phyloP scores from a whole-genome alignment of 352 stramenopile genomes.

The Lagenidium giganteum region DNA sequence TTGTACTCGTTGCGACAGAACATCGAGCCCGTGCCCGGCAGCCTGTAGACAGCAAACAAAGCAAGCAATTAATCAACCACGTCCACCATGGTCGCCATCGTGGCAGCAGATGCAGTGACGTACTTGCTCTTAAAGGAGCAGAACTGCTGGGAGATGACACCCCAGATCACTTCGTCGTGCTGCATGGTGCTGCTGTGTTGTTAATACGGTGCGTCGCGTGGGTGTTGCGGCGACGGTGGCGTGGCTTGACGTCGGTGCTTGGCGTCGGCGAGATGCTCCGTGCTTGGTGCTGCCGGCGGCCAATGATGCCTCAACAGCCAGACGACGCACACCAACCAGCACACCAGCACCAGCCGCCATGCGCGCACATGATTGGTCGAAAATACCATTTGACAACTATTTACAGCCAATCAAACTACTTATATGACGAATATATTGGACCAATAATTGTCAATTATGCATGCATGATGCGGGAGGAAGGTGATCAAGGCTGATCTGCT shows the following conservation, averaged over 20 bases:
- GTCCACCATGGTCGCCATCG: too few species aligned
- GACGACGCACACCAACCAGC: too few species aligned
- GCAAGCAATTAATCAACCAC: neutral
- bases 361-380: conserved; percentile 6
- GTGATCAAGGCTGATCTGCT: too few species aligned
- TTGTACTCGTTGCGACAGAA: conserved; percentile 99
- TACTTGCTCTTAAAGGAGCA: conserved; percentile 99
- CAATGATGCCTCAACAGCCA: conserved; percentile 5
- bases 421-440: too few species aligned
- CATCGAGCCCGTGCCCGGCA: conserved; percentile 84
- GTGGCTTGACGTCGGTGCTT: too few species aligned
- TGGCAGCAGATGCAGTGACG: conserved; percentile 4
- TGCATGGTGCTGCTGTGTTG: conserved; percentile 75
- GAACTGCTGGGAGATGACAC: conserved; percentile 98
- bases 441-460: too few species aligned
- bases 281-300: conserved; percentile 5
- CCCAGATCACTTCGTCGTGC: conserved; percentile 99
- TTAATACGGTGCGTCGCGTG: too few species aligned
- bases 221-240: too few species aligned
- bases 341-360: too few species aligned
- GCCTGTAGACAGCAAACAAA: neutral
- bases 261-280: too few species aligned
- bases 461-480: too few species aligned
- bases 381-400: neutral
- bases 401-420: conserved; percentile 1